Evolutionary conservation across 2,329 filamentous ascomycete genomes (phyloP), one percentile per base, ranked within the genome.

Genomic region (Fusarium newnesense): DNA sequence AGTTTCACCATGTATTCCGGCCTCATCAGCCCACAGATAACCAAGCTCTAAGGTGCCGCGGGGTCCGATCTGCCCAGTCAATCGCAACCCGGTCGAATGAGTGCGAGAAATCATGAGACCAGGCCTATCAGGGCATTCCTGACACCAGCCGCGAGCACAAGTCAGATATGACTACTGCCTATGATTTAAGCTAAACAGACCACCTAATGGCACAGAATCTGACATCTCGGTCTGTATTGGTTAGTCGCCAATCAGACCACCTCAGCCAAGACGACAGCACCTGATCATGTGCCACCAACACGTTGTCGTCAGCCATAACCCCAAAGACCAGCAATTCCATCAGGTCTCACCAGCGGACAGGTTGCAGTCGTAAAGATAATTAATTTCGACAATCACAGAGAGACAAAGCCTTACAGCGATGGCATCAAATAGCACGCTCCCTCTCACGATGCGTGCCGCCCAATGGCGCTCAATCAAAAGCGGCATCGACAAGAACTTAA

Each of bases 401-500:
- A 24, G 24, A 24, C 24, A 24, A 24, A 24, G 24, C 24, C 24
- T 24, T 24, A 24, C n/a, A 9, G 7, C 18, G 4, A 75, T 75
- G 73, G 9, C 70, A 13, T 69, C 73, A 12, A 40, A 49, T 7
- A 62, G 18, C 11, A 24, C 11, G 4, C 58, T 72, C 8, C 74
- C 70, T 4, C 19, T 32, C 4, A 69, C 70, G 13, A 76, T 76
- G 74, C 65, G 63, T 34, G 73, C 74, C 7, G 52, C 54, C 0
- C 73, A 75, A 63, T 75, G 73, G 74, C 63, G 57, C 37, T 64
- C 65, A 18, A 70, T 72, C 19, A 53, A 60, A 9, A 60, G 65
- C 7, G 74, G 74, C 26, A 75, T 75, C 16, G 74, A 74, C 1
- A 75, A 62, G 39, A 75, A 70, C 24, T 57, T 75, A 18, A 57